Conservation (phyloP, 768 basidiomycete species). For the Ramaria sp. region DNA sequence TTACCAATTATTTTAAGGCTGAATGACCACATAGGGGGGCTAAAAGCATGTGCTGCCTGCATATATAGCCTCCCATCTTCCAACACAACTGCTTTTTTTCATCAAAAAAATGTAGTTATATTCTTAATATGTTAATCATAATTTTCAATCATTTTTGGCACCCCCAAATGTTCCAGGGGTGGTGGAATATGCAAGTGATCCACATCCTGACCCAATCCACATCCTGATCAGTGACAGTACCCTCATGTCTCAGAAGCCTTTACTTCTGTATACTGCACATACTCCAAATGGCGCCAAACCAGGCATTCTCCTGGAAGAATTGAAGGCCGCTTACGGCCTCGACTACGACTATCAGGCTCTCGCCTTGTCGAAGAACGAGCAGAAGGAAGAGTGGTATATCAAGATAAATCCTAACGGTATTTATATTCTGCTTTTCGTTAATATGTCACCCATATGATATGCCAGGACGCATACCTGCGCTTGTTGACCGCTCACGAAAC, state of each 20-base stretch:
- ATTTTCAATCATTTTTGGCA: no score
- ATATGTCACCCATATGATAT: background rate
- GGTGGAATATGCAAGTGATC: no score
- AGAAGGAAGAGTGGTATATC: slow-evolving; percentile 78
- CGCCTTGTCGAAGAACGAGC: slow-evolving; percentile 50
- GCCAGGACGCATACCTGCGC: slow-evolving; percentile 47
- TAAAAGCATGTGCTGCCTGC: no score
- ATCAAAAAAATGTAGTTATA: no score
- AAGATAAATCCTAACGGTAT: slow-evolving; percentile 58
- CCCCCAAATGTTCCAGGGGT: no score
- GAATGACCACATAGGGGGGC: no score
- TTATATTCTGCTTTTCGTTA: background rate
- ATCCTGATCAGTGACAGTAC: no score
- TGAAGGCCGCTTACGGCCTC: slow-evolving; percentile 42
- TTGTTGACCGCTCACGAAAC: slow-evolving; percentile 46
- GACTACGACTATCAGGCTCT: slow-evolving; percentile 49
- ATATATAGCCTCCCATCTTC: no score
- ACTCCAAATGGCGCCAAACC: slow-evolving; percentile 51
- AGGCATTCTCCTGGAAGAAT: slow-evolving; percentile 52
- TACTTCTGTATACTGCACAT: slow-evolving; percentile 33
- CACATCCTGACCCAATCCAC: no score
- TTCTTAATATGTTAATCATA: no score
- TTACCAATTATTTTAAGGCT: no score
- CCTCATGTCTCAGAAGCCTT: slow-evolving; percentile 7
- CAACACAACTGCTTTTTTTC: no score